Evolutionary conservation across 2,329 filamentous ascomycete genomes (phyloP), one percentile per base, ranked within the genome.

Genomic region (Phoma sp.): DNA sequence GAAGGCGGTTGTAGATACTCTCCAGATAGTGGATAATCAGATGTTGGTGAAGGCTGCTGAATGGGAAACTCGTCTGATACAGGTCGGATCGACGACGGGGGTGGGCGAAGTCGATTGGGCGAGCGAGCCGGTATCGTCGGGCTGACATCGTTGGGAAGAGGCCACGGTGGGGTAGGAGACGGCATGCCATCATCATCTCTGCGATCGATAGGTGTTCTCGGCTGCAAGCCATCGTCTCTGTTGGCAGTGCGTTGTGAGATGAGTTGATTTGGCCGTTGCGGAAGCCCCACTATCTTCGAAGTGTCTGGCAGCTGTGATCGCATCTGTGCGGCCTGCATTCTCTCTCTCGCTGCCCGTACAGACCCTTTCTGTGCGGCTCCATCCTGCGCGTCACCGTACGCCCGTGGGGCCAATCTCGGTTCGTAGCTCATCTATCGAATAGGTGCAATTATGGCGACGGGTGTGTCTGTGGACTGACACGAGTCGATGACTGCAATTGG

Each of bases 81-180:
- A n/a, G 70, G 78, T 25, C 77, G 73, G 13, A 72, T 73, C 24
- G 75, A 77, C 49, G 78, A 69, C 52, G 70, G 75, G 18, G 77
- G 78, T 29, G 75, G 72, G 56, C 74, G 76, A 30, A 75, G 69
- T 49, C 69, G 70, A 24, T 70, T 64, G 30, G 64, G 64, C 36
- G 73, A 53, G 27, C 59, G 61, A 33, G 60, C 58, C 25, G 64
- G 62, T 30, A 60, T 49, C 6, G 54, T 56, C 4, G 58, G 73
- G 63, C 44, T 65, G 30, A 66, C 52, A 42, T 71, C 68, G 58
- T 75, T 71, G n/a, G 75, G 69, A 8, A 81, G 68, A 43, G 79
- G 78, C 79, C 79, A 81, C 66, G 79, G 76, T 33, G 75, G 74
- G 55, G 72, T 69, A 45, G 75, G 75, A 8, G 76, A 69, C 4